Percentiles rank a stretch among this genome's conserved stretches.
Evolutionary conservation across 108 stramenopile species (phyloP).

Genomic region (Cyclotella kingstonii): DNA sequence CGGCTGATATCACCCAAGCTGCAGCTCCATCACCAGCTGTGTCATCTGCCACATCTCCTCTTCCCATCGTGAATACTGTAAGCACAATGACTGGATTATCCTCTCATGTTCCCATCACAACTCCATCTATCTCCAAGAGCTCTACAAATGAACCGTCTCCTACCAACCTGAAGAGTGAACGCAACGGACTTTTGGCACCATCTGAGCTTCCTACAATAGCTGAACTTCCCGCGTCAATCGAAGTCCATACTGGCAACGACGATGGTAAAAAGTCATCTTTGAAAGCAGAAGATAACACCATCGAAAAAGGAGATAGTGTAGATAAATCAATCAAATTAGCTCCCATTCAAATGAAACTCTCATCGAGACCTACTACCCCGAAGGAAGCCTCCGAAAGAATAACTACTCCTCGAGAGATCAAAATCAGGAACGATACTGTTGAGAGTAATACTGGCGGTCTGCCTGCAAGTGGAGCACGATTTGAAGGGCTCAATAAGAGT

Average conservation of each 20-base stretch:
- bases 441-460: conserved; percentile 6
- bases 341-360: no score
- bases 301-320: no score
- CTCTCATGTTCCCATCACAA: not conserved
- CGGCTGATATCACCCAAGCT: conserved; percentile 11
- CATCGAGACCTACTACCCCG: no score
- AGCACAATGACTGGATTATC: not conserved
- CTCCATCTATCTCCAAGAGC: not conserved
- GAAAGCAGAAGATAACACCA: no score
- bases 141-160: not conserved
- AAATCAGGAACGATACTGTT: not conserved
- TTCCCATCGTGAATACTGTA: not conserved
- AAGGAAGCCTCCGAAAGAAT: no score
- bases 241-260: not conserved
- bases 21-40: conserved; percentile 1
- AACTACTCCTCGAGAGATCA: no score
- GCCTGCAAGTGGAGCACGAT: conserved; percentile 3
- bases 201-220: not conserved
- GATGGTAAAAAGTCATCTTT: conserved; percentile 3
- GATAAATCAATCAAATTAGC: no score
- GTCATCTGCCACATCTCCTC: not conserved
- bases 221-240: conserved; percentile 2
- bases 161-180: not conserved
- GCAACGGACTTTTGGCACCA: not conserved
- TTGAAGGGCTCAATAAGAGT: not conserved